phyloP scores from a whole-genome alignment of 78 protist genomes.

The Acrasis kona region DNA sequence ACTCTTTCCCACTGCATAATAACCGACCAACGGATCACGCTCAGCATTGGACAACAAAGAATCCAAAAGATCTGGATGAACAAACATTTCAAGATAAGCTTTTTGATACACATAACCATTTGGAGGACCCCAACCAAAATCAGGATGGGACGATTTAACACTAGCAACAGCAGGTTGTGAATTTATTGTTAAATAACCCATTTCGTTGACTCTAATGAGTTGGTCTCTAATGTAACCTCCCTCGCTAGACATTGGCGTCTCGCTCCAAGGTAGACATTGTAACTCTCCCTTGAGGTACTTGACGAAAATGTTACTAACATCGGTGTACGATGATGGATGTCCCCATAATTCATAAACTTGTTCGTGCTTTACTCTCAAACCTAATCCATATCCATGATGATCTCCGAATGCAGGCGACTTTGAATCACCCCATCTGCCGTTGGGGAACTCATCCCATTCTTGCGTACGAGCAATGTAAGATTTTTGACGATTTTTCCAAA shows the following conservation, averaged over 20 bases:
- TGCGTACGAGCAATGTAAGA: conserved; percentile 62
- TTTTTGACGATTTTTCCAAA: conserved; percentile 45
- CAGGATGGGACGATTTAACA: conserved; percentile 46
- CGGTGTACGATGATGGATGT: conserved; percentile 20
- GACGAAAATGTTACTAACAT: conserved; percentile 41
- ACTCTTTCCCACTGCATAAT: neutral
- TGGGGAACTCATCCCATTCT: conserved; percentile 92
- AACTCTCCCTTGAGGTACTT: neutral
- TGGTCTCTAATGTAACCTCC: conserved; percentile 69
- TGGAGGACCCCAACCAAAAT: conserved; percentile 87
- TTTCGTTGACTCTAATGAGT: conserved; percentile 31
- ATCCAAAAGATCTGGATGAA: conserved; percentile 21
- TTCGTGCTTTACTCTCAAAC: neutral
- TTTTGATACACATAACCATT: conserved; percentile 89
- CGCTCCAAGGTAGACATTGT: conserved; percentile 44
- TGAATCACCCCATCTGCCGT: conserved; percentile 83
- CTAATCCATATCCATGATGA: conserved; percentile 54
- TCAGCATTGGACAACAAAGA: neutral
- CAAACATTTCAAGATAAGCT: conserved; percentile 83
- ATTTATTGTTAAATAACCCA: conserved; percentile 83
- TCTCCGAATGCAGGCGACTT: conserved; percentile 87
- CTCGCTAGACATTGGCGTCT: no score
- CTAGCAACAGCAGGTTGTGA: conserved; percentile 88
- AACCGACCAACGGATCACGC: no score
- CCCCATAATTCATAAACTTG: no score